Evolutionary conservation across 108 stramenopile genomes (phyloP), one percentile per base, ranked within the genome.

Genomic region (Aurantiochytrium sp.): DNA sequence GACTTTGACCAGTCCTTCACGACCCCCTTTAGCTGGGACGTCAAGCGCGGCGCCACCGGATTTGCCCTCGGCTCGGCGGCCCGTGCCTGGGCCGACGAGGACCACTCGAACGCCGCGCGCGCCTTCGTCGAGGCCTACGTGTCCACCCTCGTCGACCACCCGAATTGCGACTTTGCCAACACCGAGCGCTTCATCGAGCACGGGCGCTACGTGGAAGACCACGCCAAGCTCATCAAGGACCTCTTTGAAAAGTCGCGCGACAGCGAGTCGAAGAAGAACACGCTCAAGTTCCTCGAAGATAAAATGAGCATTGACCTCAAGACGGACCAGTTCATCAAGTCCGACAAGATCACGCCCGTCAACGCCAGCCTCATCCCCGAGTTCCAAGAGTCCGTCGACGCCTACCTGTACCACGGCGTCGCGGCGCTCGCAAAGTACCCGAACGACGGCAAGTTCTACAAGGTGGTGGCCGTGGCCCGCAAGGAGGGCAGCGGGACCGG

Each of bases 1-100:
- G 73, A 81, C 73, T 81, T 81, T 81, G 73, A 81, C 45, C 73
- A 81, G 73, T 81, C 73, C 27, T 81, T 81, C 45, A 48, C 45
- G 1, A 81, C 73, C 6, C 73, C 73, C n/a, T 81, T 81, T 48
- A 81, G 73, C 3, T 81, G 73, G 73, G 73, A 81, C 73, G 42
- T 81, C n/a, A 81, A 81, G 73, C 39, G 73, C 39, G 73, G 73
- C 73, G 73, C 73, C 1, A 81, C 73, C 6, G 73, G 73, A 3
- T 81, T 81, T 48, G 73, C 73, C 10, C 73, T 81, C 12, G 73
- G 73, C 6, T 41, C 45, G 36, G 27, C 8, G 12, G 39, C 39
- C 12, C 39, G 73, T 12, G 73, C 42, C 21, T 81, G 73, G 73
- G 39, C 73, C 15, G 45, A 48, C 42, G 42, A 81, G 39, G 73